A percentile compares a stretch with the other conserved stretches of the same genome.
phyloP scores from a whole-genome alignment of 116 monocot species.

The Trichopus zeylanicus region DNA sequence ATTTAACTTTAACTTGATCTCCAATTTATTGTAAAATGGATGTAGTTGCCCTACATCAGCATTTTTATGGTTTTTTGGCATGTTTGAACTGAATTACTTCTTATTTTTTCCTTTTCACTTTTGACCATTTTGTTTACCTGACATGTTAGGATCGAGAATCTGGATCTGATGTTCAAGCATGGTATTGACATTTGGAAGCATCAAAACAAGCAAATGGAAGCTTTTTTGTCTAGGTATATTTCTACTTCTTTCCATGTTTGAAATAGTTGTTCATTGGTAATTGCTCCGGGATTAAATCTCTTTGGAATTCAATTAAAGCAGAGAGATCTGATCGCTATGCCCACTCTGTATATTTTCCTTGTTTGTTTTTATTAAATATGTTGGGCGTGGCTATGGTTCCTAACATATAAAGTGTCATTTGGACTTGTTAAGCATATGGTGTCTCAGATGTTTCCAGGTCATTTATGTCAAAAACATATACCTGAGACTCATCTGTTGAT shows the following conservation, averaged over 20 bases:
- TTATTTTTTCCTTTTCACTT: background rate
- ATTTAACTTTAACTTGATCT: too few relatives aligned
- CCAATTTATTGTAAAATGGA: too few relatives aligned
- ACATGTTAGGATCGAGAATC: conserved; percentile 78
- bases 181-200: conserved; percentile 84
- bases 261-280: background rate
- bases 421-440: too few relatives aligned
- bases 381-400: too few relatives aligned
- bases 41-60: too few relatives aligned
- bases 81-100: background rate
- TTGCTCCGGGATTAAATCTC: background rate
- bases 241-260: background rate
- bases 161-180: conserved; percentile 84
- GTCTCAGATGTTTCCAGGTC: too few relatives aligned
- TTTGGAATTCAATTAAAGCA: background rate
- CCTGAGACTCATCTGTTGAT: too few relatives aligned
- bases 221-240: conserved; percentile 68
- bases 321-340: too few relatives aligned
- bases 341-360: too few relatives aligned
- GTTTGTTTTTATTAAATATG: too few relatives aligned
- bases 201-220: conserved; percentile 72
- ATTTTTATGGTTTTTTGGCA: background rate
- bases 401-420: too few relatives aligned
- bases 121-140: background rate
- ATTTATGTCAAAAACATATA: too few relatives aligned